Evolutionary conservation across 768 basidiomycete genomes (phyloP), one percentile per base, ranked within the genome.

Genomic region (Macrolepiota albuminosa): DNA sequence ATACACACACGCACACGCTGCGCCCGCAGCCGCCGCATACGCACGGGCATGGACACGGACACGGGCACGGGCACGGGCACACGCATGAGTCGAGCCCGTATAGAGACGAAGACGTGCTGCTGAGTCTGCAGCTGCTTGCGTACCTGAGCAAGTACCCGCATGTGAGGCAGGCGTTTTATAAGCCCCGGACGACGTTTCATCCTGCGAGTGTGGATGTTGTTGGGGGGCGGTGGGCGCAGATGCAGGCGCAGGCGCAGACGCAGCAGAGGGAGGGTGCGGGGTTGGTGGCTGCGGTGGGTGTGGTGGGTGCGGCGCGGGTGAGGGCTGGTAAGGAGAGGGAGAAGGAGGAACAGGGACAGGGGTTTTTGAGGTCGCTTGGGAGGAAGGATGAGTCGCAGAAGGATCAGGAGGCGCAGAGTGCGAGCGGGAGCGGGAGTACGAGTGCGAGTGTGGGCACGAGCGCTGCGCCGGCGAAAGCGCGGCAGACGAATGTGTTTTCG

Each of bases 141-240:
- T 98, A 99, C 70, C 80, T 98, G 18, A 93, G 90, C 75, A 98
- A 99, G 73, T 98, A 99, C 70, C 95, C 97, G 0, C 96, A 98
- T 71, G 96, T 98, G 4, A 81, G 97, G 10, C 88, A 95, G 67
- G 93, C 95, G 6, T 98, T 99, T 70, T 97, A 98, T 71, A 92
- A 93, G 70, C 88, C 86, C 1, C 81, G 91, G 1, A 74, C 78
- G n/a, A 83, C 85, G n/a, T 93, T 92, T 71, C 90, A 91, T 66
- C 90, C 90, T 0, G 90, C 88, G 9, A 84, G 84, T 33, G 77
- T 81, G 6, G 75, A 75, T 49, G 65, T 80, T 16, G 67, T 73
- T 10, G 66, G 71, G 7, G 71, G 70, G 13, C 67, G 75, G 33
- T 73, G 21, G 75, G 67, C 47, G 49, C 70, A 67, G 34, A 57